A percentile compares a stretch with the other conserved stretches of the same genome.
These are phyloP conservation scores for Tulasnella sp. DNA, from an alignment of 768 basidiomycete genomes.

Conservation along the genomic window DNA sequence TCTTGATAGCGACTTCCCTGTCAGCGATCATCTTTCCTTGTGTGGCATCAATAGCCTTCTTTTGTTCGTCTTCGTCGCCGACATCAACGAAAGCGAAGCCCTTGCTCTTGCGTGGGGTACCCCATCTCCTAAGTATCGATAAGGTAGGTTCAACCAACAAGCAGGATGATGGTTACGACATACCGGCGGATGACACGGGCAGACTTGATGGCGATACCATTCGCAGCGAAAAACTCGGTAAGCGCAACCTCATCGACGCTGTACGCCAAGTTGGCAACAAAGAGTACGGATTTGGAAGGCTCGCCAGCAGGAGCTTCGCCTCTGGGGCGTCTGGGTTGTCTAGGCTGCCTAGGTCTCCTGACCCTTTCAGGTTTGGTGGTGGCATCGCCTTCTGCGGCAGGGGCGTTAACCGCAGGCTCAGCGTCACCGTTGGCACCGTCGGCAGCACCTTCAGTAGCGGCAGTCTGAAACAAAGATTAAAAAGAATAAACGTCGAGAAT, in stretches of 20 bases:
- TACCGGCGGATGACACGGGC: conserved; percentile 72
- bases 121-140: conserved; percentile 40
- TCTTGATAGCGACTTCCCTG: conserved; percentile 80
- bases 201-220: conserved; percentile 65
- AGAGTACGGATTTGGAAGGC: conserved; percentile 79
- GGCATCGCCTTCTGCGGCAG: conserved; percentile 26
- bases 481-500: neutral
- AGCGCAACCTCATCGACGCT: conserved; percentile 77
- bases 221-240: conserved; percentile 70
- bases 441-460: conserved; percentile 24
- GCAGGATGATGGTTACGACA: neutral
- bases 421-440: conserved; percentile 30
- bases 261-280: conserved; percentile 98
- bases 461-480: conserved; percentile 20
- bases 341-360: conserved; percentile 39
- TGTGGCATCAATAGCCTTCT: conserved; percentile 77
- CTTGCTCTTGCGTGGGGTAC: conserved; percentile 77
- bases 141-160: neutral
- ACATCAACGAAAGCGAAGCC: conserved; percentile 98
- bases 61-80: conserved; percentile 74
- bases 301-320: conserved; percentile 81
- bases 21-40: conserved; percentile 83
- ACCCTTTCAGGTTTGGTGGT: conserved; percentile 33
- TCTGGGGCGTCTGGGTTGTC: conserved; percentile 51
- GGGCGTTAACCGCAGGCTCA: conserved; percentile 28